Percentiles rank a stretch among this genome's conserved stretches.
phyloP scores from a whole-genome alignment of 2,329 filamentous ascomycete species.

The Fusarium tuaranense region DNA sequence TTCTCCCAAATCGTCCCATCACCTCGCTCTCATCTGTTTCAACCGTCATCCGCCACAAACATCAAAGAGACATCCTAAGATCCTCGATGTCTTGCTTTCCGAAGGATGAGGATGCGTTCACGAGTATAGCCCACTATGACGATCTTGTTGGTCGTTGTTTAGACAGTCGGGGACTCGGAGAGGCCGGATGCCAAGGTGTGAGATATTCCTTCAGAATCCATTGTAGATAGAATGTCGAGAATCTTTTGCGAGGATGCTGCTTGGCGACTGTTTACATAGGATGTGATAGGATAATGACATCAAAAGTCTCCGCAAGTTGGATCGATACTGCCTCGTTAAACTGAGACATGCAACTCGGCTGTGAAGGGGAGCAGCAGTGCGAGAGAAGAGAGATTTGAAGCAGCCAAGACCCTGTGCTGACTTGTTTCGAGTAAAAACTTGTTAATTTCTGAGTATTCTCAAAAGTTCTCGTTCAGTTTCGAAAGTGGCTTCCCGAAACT shows the following conservation, averaged over 20 bases:
- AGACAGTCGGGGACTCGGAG: neutral
- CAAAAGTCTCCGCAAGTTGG: neutral
- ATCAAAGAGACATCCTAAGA: neutral
- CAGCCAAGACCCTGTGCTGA: neutral
- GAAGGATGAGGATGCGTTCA: neutral
- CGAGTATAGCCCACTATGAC: neutral
- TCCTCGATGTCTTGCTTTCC: neutral
- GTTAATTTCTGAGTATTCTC: neutral
- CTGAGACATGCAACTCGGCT: neutral
- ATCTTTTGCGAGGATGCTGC: neutral
- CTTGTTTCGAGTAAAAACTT: neutral
- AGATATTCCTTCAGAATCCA: neutral
- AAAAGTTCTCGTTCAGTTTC: neutral
- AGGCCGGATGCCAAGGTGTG: neutral
- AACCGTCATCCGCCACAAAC: neutral
- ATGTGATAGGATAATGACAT: neutral
- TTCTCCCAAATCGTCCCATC: neutral
- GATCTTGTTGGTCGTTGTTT: neutral
- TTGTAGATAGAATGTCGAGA: neutral
- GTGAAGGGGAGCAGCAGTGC: neutral
- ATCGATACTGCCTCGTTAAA: neutral
- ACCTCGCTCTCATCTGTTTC: neutral
- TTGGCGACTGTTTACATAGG: rapidly evolving
- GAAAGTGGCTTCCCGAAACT: neutral
- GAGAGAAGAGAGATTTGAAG: neutral